A percentile compares a stretch with the other conserved stretches of the same genome.
These are phyloP conservation scores for Pelargonium nanum DNA, from an alignment of 345 rosid species.

Conservation along the genomic window DNA sequence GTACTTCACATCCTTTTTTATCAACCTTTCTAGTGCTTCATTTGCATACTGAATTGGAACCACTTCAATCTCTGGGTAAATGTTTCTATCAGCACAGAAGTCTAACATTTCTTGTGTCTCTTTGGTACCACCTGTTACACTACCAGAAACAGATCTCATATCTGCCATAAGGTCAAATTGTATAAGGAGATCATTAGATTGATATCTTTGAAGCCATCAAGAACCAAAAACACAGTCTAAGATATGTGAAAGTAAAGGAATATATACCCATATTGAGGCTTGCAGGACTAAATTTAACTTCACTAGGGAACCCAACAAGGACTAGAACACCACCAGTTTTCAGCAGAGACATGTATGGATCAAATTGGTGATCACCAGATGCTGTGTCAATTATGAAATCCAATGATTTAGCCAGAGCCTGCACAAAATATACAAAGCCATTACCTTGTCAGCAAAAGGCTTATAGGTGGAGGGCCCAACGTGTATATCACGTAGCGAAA, in stretches of 20 bases:
- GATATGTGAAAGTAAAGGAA: background rate
- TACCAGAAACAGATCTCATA: constrained; percentile 50
- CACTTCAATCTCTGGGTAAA: constrained; percentile 61
- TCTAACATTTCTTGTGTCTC: constrained; percentile 68
- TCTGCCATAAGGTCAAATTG: constrained; percentile 52
- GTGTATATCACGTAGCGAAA: no score
- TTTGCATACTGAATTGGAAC: constrained; percentile 56
- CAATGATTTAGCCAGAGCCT: constrained; percentile 50
- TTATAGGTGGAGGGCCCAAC: no score
- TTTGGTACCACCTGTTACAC: constrained; percentile 54
- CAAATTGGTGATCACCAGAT: constrained; percentile 74
- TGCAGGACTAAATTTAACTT: constrained; percentile 70
- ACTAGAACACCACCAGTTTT: constrained; percentile 54
- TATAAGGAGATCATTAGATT: background rate
- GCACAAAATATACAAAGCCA: constrained; percentile 6
- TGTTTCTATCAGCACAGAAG: constrained; percentile 55
- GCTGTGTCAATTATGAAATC: constrained; percentile 78
- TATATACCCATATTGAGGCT: constrained; percentile 39
- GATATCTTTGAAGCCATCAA: no score
- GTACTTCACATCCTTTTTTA: constrained; percentile 65
- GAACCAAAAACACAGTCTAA: no score
- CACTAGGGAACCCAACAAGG: constrained; percentile 68
- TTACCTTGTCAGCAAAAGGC: no score
- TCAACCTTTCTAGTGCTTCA: constrained; percentile 73
- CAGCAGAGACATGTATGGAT: constrained; percentile 62